phyloP scores from a whole-genome alignment of 768 basidiomycete species.

The Suillus subluteus region DNA sequence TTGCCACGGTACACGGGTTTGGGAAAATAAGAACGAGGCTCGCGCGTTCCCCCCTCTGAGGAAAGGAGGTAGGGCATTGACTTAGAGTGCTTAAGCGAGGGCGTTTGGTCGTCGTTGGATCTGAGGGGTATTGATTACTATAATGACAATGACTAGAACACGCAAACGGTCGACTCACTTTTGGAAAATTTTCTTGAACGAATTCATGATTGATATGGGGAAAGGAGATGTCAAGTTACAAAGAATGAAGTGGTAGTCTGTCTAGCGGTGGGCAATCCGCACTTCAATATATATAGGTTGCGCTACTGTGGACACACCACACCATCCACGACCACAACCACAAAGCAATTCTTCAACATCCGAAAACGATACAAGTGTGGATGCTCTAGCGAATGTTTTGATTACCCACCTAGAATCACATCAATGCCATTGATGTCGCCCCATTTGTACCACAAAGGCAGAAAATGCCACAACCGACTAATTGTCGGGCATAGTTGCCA shows the following conservation, averaged over 20 bases:
- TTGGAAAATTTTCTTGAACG: conserved; percentile 5
- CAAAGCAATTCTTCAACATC: neutral
- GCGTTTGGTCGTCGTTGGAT: conserved; percentile 1
- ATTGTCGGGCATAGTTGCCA: neutral
- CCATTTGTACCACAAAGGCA: neutral
- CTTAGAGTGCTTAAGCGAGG: conserved; percentile 16
- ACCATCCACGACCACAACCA: neutral
- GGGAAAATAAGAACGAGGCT: neutral
- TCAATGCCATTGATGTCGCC: neutral
- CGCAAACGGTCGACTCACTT: conserved; percentile 11
- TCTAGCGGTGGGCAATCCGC: too few relatives aligned
- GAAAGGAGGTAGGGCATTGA: conserved; percentile 18
- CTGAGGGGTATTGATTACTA: conserved; percentile 2
- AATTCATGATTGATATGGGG: neutral
- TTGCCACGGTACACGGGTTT: conserved; percentile 19
- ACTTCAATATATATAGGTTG: neutral
- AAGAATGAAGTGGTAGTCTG: neutral
- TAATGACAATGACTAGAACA: neutral
- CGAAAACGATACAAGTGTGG: neutral
- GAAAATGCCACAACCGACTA: neutral
- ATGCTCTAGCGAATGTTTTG: neutral
- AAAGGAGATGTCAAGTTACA: neutral
- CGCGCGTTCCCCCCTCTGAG: conserved; percentile 5
- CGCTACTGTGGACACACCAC: neutral
- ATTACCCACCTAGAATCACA: neutral